Evolutionary conservation across 2,329 filamentous ascomycete species (phyloP).

Genomic region (Thelonectria rubi): DNA sequence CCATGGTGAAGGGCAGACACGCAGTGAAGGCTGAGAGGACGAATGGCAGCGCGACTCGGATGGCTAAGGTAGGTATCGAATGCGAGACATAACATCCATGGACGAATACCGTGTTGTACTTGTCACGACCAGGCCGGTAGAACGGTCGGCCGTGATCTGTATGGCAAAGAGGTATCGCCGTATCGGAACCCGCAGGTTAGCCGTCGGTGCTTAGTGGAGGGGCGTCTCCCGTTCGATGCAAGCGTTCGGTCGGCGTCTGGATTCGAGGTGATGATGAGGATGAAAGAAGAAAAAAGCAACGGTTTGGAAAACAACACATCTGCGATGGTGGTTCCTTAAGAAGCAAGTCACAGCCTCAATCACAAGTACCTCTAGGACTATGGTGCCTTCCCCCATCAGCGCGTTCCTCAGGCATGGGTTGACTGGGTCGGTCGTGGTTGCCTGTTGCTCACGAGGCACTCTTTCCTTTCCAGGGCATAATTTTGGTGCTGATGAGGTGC

Average conservation of each 20-base stretch:
- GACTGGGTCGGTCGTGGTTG: conserved; percentile 26
- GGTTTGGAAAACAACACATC: background rate
- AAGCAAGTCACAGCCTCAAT: conserved; percentile 13
- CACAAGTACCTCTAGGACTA: background rate
- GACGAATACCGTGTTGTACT: conserved; percentile 1
- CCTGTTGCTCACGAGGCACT: conserved; percentile 33
- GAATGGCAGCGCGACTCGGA: background rate
- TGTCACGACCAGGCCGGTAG: background rate
- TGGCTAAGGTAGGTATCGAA: conserved; percentile 19
- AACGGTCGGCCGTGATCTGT: conserved; percentile 8
- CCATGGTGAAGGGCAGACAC: background rate
- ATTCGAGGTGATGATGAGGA: background rate
- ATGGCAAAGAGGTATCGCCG: conserved; percentile 9
- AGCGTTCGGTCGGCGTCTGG: background rate
- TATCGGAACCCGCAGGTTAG: conserved; percentile 5
- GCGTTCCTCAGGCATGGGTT: conserved; percentile 36
- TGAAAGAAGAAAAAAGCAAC: conserved; percentile 13
- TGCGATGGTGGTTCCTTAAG: conserved; percentile 2
- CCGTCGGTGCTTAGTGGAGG: background rate
- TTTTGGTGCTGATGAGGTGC: conserved; percentile 11
- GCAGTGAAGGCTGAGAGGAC: conserved; percentile 1
- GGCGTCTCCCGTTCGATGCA: conserved; percentile 1
- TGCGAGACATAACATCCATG: conserved; percentile 14
- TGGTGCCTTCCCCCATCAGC: conserved; percentile 4
- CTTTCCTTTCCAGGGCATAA: conserved; percentile 39